Evolutionary conservation across 345 rosid genomes (phyloP), one percentile per base, ranked within the genome.

Genomic region (Hypericum perforatum): DNA sequence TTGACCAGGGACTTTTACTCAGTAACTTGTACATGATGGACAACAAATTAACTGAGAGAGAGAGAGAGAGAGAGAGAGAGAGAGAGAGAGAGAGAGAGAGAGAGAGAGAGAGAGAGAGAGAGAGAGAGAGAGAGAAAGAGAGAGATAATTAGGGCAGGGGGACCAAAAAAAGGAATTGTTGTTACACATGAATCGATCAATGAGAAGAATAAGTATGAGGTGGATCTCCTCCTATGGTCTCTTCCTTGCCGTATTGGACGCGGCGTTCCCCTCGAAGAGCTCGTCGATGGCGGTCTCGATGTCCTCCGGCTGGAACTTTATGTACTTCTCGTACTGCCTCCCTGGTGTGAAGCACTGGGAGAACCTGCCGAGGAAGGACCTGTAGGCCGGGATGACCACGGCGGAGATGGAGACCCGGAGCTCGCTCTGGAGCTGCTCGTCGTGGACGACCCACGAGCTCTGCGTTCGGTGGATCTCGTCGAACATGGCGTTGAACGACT

Each of bases 381-480:
- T 56, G 59, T 91, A 91, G 0, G 98, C 98, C 2, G 96, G 96
- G 42, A 76, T 81, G 43, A 82, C 72, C 42, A 91, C 78, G 0
- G 91, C 84, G 0, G 86, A 61, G 65, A 91, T 79, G 0, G 96
- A 86, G n/a, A 87, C 87, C 69, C 98, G 69, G 7, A 91, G 86
- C 78, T 91, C 98, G 0, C 92, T 82, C 55, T 91, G 98, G 29
- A 91, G 76, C 73, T 87, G 95, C 75, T 84, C 91, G 46, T 91
- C 98, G 5, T 69, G 75, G 40, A 91, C 87, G 36, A 91, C 84
- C 98, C 98, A 91, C 0, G 80, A 43, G 68, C 84, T 79, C 58
- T 91, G 96, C 11, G 92, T 87, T 85, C 64, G 75, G 71, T 87
- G 92, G 44, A 91, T 91, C 58, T 91, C 98, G 36, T 91, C 98